Conservation (phyloP, 805 yeast genomes). For the Metschnikowia kofuensis region DNA sequence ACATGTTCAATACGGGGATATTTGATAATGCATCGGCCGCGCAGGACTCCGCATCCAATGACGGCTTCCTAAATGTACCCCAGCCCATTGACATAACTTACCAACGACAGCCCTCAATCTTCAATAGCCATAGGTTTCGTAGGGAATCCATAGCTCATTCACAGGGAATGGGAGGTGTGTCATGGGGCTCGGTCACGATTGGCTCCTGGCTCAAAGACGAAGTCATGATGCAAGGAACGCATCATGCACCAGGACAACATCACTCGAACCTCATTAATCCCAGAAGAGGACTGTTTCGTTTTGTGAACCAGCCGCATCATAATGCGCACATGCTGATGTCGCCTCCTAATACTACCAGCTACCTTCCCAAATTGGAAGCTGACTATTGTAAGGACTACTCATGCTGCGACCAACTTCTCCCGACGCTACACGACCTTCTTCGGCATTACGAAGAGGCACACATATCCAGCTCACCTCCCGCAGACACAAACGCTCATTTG, state of each 20-base stretch:
- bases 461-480: conserved; percentile 58
- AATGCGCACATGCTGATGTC: conserved; percentile 39
- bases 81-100: conserved; percentile 46
- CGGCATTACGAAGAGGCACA: conserved; percentile 97
- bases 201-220: conserved; percentile 97
- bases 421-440: conserved; percentile 88
- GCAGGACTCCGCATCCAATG: conserved; percentile 22
- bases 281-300: conserved; percentile 37
- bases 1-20: conserved; percentile 43
- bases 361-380: conserved; percentile 89
- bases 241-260: conserved; percentile 15
- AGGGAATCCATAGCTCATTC: conserved; percentile 93
- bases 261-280: conserved; percentile 31
- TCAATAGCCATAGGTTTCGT: conserved; percentile 50
- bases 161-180: conserved; percentile 96
- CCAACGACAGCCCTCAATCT: conserved; percentile 40
- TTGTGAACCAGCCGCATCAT: conserved; percentile 16
- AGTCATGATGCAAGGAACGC: conserved; percentile 54
- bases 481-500: conserved; percentile 27
- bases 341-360: conserved; percentile 69
- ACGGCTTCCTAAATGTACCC: conserved; percentile 24
- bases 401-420: conserved; percentile 91
- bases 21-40: conserved; percentile 31
- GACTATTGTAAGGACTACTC: conserved; percentile 95
- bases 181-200: conserved; percentile 94